These are phyloP conservation scores for Yamadazyma blattariae DNA, from an alignment of 1,139 yeast species.

Conservation along the genomic window DNA sequence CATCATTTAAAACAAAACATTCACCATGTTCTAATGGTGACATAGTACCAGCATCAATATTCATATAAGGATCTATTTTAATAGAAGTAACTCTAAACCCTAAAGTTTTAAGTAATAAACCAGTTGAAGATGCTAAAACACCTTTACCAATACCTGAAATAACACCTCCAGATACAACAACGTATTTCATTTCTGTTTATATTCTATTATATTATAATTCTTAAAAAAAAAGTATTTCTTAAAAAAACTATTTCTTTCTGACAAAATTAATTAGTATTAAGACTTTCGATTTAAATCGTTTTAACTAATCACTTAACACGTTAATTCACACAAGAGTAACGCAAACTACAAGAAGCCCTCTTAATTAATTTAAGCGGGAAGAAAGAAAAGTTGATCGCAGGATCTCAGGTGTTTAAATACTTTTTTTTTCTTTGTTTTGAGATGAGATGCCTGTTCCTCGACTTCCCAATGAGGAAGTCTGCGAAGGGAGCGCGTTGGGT, in stretches of 20 bases:
- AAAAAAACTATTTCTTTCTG: no score
- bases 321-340: background rate
- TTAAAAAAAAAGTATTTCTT: no score
- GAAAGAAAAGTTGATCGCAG: conserved; percentile 22
- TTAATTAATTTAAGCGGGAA: conserved; percentile 50
- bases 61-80: conserved; percentile 98
- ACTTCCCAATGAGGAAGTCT: conserved; percentile 24
- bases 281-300: background rate
- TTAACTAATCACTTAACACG: no score
- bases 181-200: conserved; percentile 76
- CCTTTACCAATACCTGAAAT: conserved; percentile 99
- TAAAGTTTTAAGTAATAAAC: conserved; percentile 86
- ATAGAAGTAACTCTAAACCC: conserved; percentile 96
- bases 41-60: conserved; percentile 99
- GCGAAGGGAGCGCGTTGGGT: background rate
- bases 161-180: conserved; percentile 98
- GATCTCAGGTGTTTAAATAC: conserved; percentile 12
- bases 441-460: conserved; percentile 19
- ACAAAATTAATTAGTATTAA: no score
- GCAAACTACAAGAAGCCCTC: conserved; percentile 38
- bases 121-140: conserved; percentile 95
- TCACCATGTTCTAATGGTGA: conserved; percentile 99
- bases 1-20: conserved; percentile 95
- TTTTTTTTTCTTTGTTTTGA: conserved; percentile 8
- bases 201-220: background rate